phyloP scores from a whole-genome alignment of 192 early-diverging fungal species.

The Globomyces pollinis-pini region DNA sequence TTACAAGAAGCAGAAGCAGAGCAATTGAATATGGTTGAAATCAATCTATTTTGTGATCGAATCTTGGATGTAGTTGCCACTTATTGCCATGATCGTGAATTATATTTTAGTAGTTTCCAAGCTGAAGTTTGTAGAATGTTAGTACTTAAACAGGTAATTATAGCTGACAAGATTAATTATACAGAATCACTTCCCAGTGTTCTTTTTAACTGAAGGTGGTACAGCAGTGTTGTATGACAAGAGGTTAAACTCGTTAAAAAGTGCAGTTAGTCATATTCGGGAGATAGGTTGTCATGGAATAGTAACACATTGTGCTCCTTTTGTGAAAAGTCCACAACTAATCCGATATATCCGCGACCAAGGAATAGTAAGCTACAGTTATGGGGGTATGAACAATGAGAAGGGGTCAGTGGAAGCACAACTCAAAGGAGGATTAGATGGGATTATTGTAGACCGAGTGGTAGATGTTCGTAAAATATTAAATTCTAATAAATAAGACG shows the following conservation, averaged over 20 bases:
- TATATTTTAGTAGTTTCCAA: constrained; percentile 91
- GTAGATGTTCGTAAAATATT: not conserved
- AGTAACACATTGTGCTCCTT: constrained; percentile 65
- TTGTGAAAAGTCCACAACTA: constrained; percentile 66
- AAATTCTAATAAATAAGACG: not conserved
- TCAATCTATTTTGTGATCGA: constrained; percentile 79
- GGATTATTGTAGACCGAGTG: constrained; percentile 68
- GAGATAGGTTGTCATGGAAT: constrained; percentile 67
- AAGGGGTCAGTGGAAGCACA: constrained; percentile 64
- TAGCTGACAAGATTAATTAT: constrained; percentile 10
- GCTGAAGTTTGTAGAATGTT: constrained; percentile 79
- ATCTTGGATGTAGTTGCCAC: constrained; percentile 74
- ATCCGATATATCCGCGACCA: constrained; percentile 64
- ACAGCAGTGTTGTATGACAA: constrained; percentile 63
- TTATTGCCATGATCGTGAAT: constrained; percentile 51
- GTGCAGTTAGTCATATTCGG: constrained; percentile 71
- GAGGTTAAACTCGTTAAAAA: constrained; percentile 71
- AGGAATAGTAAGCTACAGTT: constrained; percentile 68
- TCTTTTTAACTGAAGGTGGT: constrained; percentile 85
- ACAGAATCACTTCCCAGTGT: constrained; percentile 73
- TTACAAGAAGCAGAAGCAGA: constrained; percentile 78
- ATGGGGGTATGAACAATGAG: constrained; percentile 74
- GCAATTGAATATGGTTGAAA: constrained; percentile 62
- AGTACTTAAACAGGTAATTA: constrained; percentile 66
- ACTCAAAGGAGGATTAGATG: constrained; percentile 73